Conservation (phyloP, 2,329 filamentous ascomycete genomes). For the Pseudogymnoascus sp. region DNA sequence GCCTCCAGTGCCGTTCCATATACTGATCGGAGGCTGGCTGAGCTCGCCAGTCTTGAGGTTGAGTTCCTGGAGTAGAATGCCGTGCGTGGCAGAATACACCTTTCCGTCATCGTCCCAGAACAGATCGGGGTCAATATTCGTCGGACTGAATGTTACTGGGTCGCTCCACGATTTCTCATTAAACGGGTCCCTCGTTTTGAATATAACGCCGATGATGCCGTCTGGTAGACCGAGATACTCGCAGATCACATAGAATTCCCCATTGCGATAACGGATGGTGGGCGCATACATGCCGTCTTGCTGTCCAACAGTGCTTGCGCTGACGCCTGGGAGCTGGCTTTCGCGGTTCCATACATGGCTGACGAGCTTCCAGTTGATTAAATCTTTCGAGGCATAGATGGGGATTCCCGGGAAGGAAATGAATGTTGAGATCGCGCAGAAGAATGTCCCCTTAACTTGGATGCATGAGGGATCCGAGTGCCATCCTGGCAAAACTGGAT, state of each 20-base stretch:
- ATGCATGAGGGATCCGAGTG: constrained; percentile 50
- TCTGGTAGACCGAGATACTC: constrained; percentile 35
- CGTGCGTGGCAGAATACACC: constrained; percentile 47
- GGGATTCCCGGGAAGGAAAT: constrained; percentile 53
- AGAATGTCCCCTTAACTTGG: constrained; percentile 42
- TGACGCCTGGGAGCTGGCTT: constrained; percentile 39
- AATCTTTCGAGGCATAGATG: constrained; percentile 49
- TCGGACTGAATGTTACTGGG: constrained; percentile 50
- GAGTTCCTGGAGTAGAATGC: constrained; percentile 28
- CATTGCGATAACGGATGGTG: constrained; percentile 37
- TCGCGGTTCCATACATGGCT: constrained; percentile 42
- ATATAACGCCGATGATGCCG: background rate
- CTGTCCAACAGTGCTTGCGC: constrained; percentile 1
- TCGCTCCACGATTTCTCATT: constrained; percentile 56
- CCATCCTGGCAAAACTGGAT: constrained; percentile 36
- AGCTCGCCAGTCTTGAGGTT: constrained; percentile 48
- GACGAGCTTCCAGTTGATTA: constrained; percentile 44
- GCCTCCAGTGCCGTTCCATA: constrained; percentile 54
- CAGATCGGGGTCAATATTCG: constrained; percentile 53
- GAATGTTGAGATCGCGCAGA: constrained; percentile 53
- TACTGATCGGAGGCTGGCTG: constrained; percentile 38
- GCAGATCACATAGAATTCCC: constrained; percentile 40
- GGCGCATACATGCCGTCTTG: constrained; percentile 39
- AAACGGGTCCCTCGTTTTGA: constrained; percentile 38
- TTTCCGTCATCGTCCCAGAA: constrained; percentile 49